Evolutionary conservation across 2,329 filamentous ascomycete species (phyloP).

Genomic region (Scolecobasidium constrictum): DNA sequence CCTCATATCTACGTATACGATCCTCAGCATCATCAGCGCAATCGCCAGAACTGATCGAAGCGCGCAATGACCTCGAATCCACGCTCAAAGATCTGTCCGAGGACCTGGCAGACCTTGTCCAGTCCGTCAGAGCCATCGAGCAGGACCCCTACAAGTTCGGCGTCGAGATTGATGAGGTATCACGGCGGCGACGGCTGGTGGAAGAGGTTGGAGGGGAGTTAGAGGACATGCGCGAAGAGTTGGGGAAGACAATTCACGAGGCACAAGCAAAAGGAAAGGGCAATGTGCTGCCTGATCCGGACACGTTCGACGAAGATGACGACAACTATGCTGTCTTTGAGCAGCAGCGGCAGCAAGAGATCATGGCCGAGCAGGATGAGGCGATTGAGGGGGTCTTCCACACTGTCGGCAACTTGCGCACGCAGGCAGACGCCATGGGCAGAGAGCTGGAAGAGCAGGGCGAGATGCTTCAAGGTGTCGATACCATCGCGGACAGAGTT

Average conservation of each 20-base stretch:
- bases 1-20: slow-evolving; percentile 90
- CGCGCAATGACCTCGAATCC: slow-evolving; percentile 64
- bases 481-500: slow-evolving; percentile 75
- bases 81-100: slow-evolving; percentile 64
- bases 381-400: slow-evolving; percentile 86
- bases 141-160: slow-evolving; percentile 79
- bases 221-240: slow-evolving; percentile 77
- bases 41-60: slow-evolving; percentile 59
- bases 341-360: slow-evolving; percentile 78
- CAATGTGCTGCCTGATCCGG: slow-evolving; percentile 47
- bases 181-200: slow-evolving; percentile 68
- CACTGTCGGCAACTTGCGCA: slow-evolving; percentile 80
- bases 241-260: slow-evolving; percentile 48
- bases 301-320: slow-evolving; percentile 43
- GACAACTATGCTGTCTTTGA: slow-evolving; percentile 73
- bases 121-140: slow-evolving; percentile 79
- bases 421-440: slow-evolving; percentile 93
- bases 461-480: slow-evolving; percentile 77
- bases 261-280: slow-evolving; percentile 25
- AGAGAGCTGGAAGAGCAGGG: slow-evolving; percentile 90
- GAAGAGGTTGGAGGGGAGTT: slow-evolving; percentile 84
- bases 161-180: slow-evolving; percentile 70
- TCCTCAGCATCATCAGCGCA: slow-evolving; percentile 61
- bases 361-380: slow-evolving; percentile 92
- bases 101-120: slow-evolving; percentile 80